Evolutionary conservation across 371 early-diverging fungal species (phyloP).

Genomic region (Apophysomyces variabilis): DNA sequence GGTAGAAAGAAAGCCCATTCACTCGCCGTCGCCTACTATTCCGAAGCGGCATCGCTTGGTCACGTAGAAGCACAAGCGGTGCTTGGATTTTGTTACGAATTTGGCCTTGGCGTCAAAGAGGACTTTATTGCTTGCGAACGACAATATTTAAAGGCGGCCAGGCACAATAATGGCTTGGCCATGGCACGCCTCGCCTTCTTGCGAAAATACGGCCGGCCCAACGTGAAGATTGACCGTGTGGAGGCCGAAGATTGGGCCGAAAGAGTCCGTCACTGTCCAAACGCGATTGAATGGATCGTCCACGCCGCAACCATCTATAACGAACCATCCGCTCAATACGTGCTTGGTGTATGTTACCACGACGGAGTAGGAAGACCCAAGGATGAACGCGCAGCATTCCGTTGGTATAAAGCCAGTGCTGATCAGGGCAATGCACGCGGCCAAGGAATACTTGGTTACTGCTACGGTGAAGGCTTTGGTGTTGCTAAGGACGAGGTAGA

Average conservation of each 20-base stretch:
- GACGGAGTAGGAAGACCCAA: conserved; percentile 70
- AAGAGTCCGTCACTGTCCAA: conserved; percentile 23
- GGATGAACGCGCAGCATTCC: conserved; percentile 60
- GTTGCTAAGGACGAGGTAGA: conserved; percentile 69
- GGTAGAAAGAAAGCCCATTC: conserved; percentile 43
- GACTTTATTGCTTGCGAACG: conserved; percentile 63
- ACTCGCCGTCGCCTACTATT: conserved; percentile 50
- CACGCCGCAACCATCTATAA: conserved; percentile 55
- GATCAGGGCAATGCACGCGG: conserved; percentile 68
- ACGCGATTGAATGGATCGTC: conserved; percentile 59
- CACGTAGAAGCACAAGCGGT: conserved; percentile 55
- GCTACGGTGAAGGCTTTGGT: conserved; percentile 84
- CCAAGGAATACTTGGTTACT: conserved; percentile 74
- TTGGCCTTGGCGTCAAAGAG: conserved; percentile 69
- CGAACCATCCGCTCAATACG: conserved; percentile 56
- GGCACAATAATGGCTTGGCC: conserved; percentile 58
- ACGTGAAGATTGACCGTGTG: conserved; percentile 69
- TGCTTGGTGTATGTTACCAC: conserved; percentile 76
- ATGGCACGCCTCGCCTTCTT: conserved; percentile 71
- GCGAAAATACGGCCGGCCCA: conserved; percentile 78
- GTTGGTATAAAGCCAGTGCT: conserved; percentile 68
- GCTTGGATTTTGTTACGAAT: conserved; percentile 79
- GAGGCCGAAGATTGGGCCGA: conserved; percentile 73
- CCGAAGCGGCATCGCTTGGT: conserved; percentile 44
- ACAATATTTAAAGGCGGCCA: conserved; percentile 55